Evolutionary conservation across 2,329 filamentous ascomycete genomes (phyloP), one percentile per base, ranked within the genome.

Genomic region (Paracoccidioides brasiliensis): DNA sequence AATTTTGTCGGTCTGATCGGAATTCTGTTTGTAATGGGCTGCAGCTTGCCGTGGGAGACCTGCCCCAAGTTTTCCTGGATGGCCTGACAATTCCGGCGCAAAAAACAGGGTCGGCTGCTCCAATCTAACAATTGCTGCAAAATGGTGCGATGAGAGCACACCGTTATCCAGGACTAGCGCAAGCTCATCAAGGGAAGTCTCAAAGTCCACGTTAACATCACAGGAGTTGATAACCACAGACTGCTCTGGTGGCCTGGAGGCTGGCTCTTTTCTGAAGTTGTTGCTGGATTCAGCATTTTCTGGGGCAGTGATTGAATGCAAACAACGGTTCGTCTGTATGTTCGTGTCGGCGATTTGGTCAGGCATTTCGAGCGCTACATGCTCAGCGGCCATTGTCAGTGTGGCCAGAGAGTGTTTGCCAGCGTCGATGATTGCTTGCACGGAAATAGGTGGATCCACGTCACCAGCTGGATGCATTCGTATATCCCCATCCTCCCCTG

Each of bases 101-200:
- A 71, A 72, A 62, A 72, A 71, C 1, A 70, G 70, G 57, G 72
- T 70, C 3, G 70, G 70, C 50, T 73, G 70, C 56, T 73, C 70
- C 5, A 70, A 64, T 43, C 66, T 71, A 56, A 72, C 69, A 54
- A 71, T 54, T 6, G 68, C 69, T 5, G 69, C 62, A 50, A 72
- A 72, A 54, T 71, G 69, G 56, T 72, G 71, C 4, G 69, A 70
- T 2, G 64, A 66, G 15, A 71, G 57, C 3, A 67, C 64, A 30
- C 70, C 70, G 55, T 66, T 68, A 42, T 72, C 69, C 41, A 72
- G 64, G 53, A 72, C 72, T 1, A 66, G 64, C 12, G 70, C 64
- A 2, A 72, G 63, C 55, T 64, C 70, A 48, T 72, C 67, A 28
- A 72, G 62, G 3, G 70, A 69, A 49, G 69, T 66, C 10, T 63